These are phyloP conservation scores for Saccharomyces pastorianus DNA, from an alignment of 1,139 yeast genomes.

Conservation along the genomic window DNA sequence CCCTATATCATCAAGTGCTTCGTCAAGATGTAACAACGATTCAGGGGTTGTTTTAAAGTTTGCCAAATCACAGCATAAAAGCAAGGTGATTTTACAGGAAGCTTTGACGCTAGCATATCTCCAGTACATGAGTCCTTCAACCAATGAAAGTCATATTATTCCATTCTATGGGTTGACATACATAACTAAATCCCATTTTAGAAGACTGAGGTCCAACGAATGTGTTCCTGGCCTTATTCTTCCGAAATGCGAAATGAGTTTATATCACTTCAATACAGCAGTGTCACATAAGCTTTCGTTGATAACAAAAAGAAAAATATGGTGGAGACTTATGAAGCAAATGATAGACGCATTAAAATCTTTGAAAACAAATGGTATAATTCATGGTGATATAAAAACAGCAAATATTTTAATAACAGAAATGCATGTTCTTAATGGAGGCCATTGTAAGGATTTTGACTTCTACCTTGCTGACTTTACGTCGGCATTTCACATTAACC, in stretches of 20 bases:
- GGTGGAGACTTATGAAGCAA: constrained; percentile 11
- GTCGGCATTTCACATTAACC: constrained; percentile 5
- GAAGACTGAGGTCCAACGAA: constrained; percentile 13
- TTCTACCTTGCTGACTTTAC: constrained; percentile 16
- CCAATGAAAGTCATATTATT: constrained; percentile 6
- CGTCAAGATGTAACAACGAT: background rate
- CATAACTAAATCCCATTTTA: constrained; percentile 10
- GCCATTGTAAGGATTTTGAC: background rate
- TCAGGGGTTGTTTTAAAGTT: background rate
- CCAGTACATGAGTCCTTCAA: background rate
- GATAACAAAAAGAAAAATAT: constrained; percentile 4
- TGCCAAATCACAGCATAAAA: background rate
- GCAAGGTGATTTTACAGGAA: constrained; percentile 7
- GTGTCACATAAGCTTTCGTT: background rate
- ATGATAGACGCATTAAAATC: constrained; percentile 8
- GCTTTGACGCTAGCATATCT: constrained; percentile 7
- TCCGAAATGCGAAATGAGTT: constrained; percentile 10
- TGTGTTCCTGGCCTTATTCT: constrained; percentile 14
- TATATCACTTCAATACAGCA: constrained; percentile 9
- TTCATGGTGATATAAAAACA: constrained; percentile 20
- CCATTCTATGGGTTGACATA: constrained; percentile 16
- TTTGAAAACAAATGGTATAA: constrained; percentile 10
- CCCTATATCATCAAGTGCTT: background rate
- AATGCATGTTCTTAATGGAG: background rate
- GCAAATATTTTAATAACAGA: constrained; percentile 13